Evolutionary conservation across 768 basidiomycete genomes (phyloP).

Genomic region (Gymnopilus dilepis): DNA sequence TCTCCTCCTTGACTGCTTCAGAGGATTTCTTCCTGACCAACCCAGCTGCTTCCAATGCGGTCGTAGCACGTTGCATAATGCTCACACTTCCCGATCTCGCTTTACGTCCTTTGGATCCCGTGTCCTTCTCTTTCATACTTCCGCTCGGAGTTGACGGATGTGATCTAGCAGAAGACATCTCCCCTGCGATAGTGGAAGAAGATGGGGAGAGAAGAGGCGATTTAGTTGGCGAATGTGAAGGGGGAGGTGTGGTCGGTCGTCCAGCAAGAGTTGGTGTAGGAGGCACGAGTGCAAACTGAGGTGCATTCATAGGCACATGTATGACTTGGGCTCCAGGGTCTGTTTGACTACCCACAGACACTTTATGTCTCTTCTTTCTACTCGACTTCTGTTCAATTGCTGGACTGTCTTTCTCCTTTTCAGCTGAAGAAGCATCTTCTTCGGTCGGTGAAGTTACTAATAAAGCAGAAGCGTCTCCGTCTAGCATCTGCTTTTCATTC

Average conservation of each 20-base stretch:
- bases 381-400: conserved; percentile 25
- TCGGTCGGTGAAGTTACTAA: conserved; percentile 24
- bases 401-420: conserved; percentile 21
- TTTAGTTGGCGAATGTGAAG: conserved; percentile 51
- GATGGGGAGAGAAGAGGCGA: conserved; percentile 61
- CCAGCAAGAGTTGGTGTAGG: conserved; percentile 68
- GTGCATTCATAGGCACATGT: conserved; percentile 37
- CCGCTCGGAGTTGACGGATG: conserved; percentile 74
- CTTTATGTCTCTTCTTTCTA: conserved; percentile 40
- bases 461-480: conserved; percentile 27
- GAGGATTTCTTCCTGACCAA: conserved; percentile 83
- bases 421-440: conserved; percentile 17
- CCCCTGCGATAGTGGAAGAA: conserved; percentile 49
- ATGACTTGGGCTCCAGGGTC: conserved; percentile 17
- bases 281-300: conserved; percentile 76
- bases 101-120: conserved; percentile 64
- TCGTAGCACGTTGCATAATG: conserved; percentile 95
- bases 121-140: conserved; percentile 62
- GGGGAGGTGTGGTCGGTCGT: conserved; percentile 59
- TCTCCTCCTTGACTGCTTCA: conserved; percentile 72
- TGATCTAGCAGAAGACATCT: conserved; percentile 56
- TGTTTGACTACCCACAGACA: conserved; percentile 51
- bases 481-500: conserved; percentile 60
- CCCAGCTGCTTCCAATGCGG: conserved; percentile 85
- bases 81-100: conserved; percentile 87